Base-by-base conservation (phyloP, 2,329 filamentous ascomycete genomes). In the Aspergillus sp. region DNA sequence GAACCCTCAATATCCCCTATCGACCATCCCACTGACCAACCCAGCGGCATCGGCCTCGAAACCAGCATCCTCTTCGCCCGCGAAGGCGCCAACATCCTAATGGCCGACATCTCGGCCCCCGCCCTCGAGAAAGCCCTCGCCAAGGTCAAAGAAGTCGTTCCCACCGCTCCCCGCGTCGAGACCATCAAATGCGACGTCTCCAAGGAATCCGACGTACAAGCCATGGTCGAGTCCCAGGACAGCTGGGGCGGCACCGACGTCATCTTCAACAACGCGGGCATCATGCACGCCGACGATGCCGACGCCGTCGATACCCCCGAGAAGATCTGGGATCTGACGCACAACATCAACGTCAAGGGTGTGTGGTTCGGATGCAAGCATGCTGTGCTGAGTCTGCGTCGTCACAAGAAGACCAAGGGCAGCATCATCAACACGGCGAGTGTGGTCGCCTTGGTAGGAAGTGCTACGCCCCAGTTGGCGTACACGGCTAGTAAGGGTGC, bases 351-450 rank as follows among this genome's bases (percentile, higher is more conserved):
- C 79, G 93, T 97, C 77, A 97, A 97, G 85, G 93, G 93, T 49
- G 93, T 97, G n/a, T 97, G 93, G 93, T 97, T 87, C 75, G 93
- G 93, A 62, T 89, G 88, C 85, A 97, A 97, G 84, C 91, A 97
- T 77, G 92, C 93, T 7, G 89, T 97, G 28, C 82, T 94, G 51
- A 87, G 91, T 49, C 84, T 97, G 70, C 89, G 92, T 66, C 88
- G 87, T 69, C 84, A 96, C 82, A 85, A 85, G 59, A 97, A 97
- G 87, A 86, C 82, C 45, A 86, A 84, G 69, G 91, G 87, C 55
- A 92, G 89, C 77, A 87, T 97, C 78, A 93, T 97, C 84, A 97
- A 97, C 83, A 96, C 92, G 3, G 92, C 92, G 30, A 93, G 89
- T 50, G 89, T 96, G 51, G 92, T 97, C 51, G 92, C 92, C 3